Evolutionary conservation across 2,329 filamentous ascomycete genomes (phyloP), one percentile per base, ranked within the genome.

Genomic region (Fusarium sp.): DNA sequence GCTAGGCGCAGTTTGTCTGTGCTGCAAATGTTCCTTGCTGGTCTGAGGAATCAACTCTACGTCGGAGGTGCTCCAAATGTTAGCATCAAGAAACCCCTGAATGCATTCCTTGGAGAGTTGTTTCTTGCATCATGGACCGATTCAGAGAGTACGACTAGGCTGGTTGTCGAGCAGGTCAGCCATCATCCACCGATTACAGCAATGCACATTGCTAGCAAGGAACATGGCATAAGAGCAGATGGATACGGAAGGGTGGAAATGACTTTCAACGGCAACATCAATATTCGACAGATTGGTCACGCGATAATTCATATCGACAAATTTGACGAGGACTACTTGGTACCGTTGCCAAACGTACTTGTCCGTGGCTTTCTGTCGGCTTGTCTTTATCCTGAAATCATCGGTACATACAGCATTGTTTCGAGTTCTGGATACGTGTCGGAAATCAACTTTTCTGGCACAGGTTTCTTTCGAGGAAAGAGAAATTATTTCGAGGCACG

Each of bases 171-270:
- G 77, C 87, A 89, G 76, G 87, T 89, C 69, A 85, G 84, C 73
- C 87, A 89, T 69, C 87, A 89, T 76, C 87, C 87, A 27, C 87
- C 87, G 20, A 87, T 88, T 50, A 88, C 87, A 4, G 87, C 87
- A 3, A 87, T 88, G 79, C 86, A 87, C 77, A 84, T 88, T 34
- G 76, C 79, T 27, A 84, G 86, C 73, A 72, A 79, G 18, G 79
- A 82, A 14, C 80, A 85, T 63, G 83, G 84, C 11, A 84, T 88
- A 18, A 82, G 85, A 20, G 84, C 86, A 4, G 83, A 87, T 69
- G 87, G 87, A 4, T 88, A 88, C 58, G 87, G 87, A 13, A 82
- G 86, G 9, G 86, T 88, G 11, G 87, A 88, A 76, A 88, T 87
- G 79, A 86, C 84, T 1, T 89, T 89, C 70, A 83, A 83, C 50